Base-by-base conservation (phyloP, 1,284 basidiomycete species). In the Exobasidium rhododendri region DNA sequence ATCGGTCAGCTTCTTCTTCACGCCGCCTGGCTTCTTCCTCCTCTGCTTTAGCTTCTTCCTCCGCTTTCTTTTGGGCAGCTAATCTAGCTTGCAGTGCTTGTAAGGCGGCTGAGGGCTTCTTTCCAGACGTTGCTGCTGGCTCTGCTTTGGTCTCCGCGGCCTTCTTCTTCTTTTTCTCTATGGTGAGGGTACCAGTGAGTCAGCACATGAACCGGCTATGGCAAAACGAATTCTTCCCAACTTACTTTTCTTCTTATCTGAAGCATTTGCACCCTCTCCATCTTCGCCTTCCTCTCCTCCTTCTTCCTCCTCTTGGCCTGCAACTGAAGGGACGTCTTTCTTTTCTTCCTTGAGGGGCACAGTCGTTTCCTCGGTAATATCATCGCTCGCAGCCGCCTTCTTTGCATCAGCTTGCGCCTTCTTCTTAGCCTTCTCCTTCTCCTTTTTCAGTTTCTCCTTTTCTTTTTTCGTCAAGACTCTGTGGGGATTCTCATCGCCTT, bases 361-460 rank as follows among this genome's bases (percentile, higher is more conserved):
- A 0, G 14, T 24, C 11, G 24, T 45, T 24, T 65, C 49, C 46
- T 51, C 50, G 24, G 14, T 11, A 40, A 56, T 50, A n/a, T 46
- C 55, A n/a, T 31, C 56, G 1, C 55, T 46, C 4, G 66, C 35
- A 7, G 59, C 58, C 2, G 70, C 66, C 66, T 70, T 71, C 68
- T 75, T 75, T 53, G 73, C 73, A 11, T 65, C 71, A 4, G 73
- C 74, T 61, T 75, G 71, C 3, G 74, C 74, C 61, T 72, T 74
- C 69, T 75, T 77, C 64, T 74, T 75, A 10, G 67, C 71, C 63
- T 77, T 78, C 55, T 78, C 77, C 60, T 72, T 75, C 61, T 78
- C 77, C 65, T 78, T 78, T 50, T 78, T 78, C 47, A 78, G 64
- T 53, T 73, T 73, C 65, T 78, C 77, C 65, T 78, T 78, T 59